Evolutionary conservation across 2,329 filamentous ascomycete species (phyloP).

Genomic region (Colletotrichum sp.): DNA sequence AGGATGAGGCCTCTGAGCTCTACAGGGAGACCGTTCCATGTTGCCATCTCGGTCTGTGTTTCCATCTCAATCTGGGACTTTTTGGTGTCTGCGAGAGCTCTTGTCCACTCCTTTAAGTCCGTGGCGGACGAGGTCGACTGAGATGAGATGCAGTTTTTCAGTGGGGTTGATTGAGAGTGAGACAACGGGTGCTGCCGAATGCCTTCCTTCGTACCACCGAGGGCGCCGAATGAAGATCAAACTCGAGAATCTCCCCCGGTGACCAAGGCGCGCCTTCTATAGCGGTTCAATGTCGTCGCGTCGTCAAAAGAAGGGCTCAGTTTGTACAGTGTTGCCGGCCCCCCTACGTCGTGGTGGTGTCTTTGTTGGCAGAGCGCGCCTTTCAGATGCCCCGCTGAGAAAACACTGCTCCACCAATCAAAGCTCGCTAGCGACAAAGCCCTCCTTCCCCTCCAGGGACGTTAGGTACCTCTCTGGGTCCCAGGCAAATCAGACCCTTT

Average conservation of each 20-base stretch:
- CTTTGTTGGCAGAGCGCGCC: neutral
- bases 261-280: neutral
- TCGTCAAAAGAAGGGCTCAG: constrained; percentile 2
- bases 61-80: neutral
- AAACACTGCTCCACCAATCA: neutral
- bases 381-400: neutral
- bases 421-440: neutral
- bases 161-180: constrained; percentile 1
- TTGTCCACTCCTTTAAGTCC: neutral
- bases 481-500: neutral
- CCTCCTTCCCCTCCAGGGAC: neutral
- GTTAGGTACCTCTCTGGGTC: neutral
- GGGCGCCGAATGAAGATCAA: neutral
- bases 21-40: constrained; percentile 21
- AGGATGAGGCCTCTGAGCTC: constrained; percentile 21
- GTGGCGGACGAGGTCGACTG: neutral
- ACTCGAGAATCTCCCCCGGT: neutral
- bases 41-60: constrained; percentile 18
- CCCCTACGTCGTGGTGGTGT: neutral
- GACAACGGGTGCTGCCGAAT: neutral
- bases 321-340: neutral
- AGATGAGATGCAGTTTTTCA: constrained; percentile 3
- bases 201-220: neutral
- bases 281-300: neutral
- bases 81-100: neutral